Evolutionary conservation across 2,329 filamentous ascomycete species (phyloP).

Genomic region (Aspergillus persii): DNA sequence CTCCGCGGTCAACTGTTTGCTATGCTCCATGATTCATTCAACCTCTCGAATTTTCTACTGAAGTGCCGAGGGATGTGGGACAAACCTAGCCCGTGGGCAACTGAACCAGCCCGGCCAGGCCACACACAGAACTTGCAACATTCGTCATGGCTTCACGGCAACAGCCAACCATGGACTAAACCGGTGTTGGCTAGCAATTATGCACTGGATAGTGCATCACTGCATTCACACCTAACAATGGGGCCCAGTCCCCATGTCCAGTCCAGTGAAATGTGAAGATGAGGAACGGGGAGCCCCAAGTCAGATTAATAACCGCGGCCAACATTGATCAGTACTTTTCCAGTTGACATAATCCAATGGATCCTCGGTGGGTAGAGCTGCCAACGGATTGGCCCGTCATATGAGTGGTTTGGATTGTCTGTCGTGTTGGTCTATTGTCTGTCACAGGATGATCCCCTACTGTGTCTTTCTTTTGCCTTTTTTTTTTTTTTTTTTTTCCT

Average conservation of each 20-base stretch:
- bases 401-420: background rate
- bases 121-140: background rate
- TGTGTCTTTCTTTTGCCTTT: background rate
- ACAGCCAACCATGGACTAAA: background rate
- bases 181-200: background rate
- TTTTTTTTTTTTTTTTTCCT: background rate
- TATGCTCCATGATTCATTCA: background rate
- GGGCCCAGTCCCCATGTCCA: background rate
- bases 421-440: background rate
- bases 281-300: background rate
- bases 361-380: conserved; percentile 2
- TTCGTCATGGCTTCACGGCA: background rate
- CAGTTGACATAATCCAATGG: background rate
- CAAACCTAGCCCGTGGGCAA: background rate
- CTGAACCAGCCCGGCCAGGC: background rate
- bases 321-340: background rate
- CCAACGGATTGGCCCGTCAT: background rate
- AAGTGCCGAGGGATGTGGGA: background rate
- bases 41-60: background rate
- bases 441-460: background rate
- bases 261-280: background rate
- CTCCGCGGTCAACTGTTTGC: background rate
- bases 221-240: background rate
- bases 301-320: background rate
- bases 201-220: background rate